phyloP scores from a whole-genome alignment of 2,329 filamentous ascomycete genomes.

The Paecilomyces dactylethromorphus region DNA sequence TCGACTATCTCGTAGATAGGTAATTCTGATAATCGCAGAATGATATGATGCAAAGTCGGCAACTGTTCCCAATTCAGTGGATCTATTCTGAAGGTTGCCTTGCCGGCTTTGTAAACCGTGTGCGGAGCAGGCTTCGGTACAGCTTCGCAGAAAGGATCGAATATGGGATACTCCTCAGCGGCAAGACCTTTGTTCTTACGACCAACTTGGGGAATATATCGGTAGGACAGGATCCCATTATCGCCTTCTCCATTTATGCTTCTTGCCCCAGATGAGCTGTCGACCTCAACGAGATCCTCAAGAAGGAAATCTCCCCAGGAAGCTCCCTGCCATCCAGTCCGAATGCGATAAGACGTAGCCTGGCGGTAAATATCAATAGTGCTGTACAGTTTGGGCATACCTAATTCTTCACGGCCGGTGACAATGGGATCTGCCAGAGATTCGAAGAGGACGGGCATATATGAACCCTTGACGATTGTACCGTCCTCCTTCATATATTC shows the following conservation, averaged over 20 bases:
- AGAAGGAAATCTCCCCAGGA: conserved; percentile 33
- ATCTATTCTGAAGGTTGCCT: conserved; percentile 44
- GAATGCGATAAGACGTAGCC: conserved; percentile 30
- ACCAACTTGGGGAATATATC: conserved; percentile 53
- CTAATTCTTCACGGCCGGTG: conserved; percentile 54
- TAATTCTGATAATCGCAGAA: conserved; percentile 47
- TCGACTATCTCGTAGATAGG: conserved; percentile 52
- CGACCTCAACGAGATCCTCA: conserved; percentile 26
- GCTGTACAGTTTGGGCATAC: conserved; percentile 55
- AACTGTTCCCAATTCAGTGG: conserved; percentile 47
- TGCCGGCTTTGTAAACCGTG: conserved; percentile 31
- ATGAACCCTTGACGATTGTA: conserved; percentile 44
- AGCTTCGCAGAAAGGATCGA: too few species aligned
- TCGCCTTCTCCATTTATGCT: conserved; percentile 18
- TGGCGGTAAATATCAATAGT: conserved; percentile 40
- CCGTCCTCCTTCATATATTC: conserved; percentile 49
- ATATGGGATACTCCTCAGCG: conserved; percentile 50
- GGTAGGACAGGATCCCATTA: conserved; percentile 48
- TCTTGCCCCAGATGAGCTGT: too few species aligned
- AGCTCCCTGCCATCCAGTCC: conserved; percentile 38
- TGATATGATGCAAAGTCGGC: conserved; percentile 56
- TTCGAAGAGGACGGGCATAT: conserved; percentile 54
- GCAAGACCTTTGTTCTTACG: conserved; percentile 40
- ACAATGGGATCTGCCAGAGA: conserved; percentile 54
- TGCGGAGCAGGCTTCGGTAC: too few species aligned